Evolutionary conservation across 1,284 basidiomycete genomes (phyloP), one percentile per base, ranked within the genome.

Genomic region (Kwoniella shivajii): DNA sequence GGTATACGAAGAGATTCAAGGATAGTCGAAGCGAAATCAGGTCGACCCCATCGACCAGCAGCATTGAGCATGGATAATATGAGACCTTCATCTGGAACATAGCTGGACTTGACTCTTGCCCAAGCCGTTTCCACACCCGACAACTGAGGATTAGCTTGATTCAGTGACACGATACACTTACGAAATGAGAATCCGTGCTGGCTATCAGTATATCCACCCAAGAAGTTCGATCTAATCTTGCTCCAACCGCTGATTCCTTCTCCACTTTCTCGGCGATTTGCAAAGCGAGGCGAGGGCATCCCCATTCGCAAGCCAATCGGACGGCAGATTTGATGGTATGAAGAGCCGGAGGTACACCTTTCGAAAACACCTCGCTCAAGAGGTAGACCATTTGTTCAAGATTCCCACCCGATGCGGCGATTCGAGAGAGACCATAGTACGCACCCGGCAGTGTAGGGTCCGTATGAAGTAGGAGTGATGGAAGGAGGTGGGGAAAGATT

Each of bases 51-150:
- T 11, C 89, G 85, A 20, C 83, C 88, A 14, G 88, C 88, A 1
- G 86, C 84, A 62, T 87, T 81, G 22, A 92, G 82, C 11, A 90
- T 84, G 30, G 83, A 78, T 14, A 87, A 67, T 64, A 87, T 86
- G 16, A 87, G 73, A 0, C 89, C 89, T 79, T 92, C 89, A 64
- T 89, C 87, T 0, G 88, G 88, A 0, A 80, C 76, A 47, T 87
- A 69, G 80, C 78, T 34, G 84, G 72, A 20, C 82, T 86, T 83
- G 26, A 84, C 80, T 36, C 82, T 82, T 9, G 82, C 65, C 90
- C 90, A 93, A 38, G 84, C 84, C 47, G 73, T 70, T 33, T 80
- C 60, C 4, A 87, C 84, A 10, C 89, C 90, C 6, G 45, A 16
- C 45, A 52, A 29, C 24, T 26, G 37, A 37, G 51, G 43, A 33